Percentiles rank a stretch among this genome's conserved stretches.
phyloP scores from a whole-genome alignment of 2,329 filamentous ascomycete genomes.

The Grosmannia clavigera region DNA sequence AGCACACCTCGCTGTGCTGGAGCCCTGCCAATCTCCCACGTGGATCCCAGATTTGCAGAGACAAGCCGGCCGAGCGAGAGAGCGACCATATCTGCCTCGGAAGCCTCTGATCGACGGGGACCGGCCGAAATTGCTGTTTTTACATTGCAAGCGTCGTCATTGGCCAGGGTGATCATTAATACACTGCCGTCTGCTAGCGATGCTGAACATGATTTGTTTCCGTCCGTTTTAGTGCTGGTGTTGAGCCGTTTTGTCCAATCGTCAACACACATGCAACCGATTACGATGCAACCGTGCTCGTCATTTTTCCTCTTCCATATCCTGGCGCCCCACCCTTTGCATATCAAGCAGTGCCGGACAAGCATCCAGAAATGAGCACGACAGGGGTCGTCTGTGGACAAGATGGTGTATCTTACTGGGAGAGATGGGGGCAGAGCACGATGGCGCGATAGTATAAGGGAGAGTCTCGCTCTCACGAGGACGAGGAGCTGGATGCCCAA shows the following conservation, averaged over 20 bases:
- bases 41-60: background rate
- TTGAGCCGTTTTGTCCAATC: conserved; percentile 7
- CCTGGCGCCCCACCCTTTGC: background rate
- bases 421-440: background rate
- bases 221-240: background rate
- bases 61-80: background rate
- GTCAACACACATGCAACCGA: conserved; percentile 5
- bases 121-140: background rate
- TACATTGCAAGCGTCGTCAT: background rate
- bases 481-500: background rate
- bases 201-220: background rate
- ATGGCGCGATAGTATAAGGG: background rate
- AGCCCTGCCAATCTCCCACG: background rate
- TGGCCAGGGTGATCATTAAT: background rate
- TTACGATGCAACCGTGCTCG: background rate
- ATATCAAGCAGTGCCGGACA: background rate
- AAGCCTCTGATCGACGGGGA: background rate
- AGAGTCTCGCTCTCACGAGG: background rate
- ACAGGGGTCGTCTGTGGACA: background rate
- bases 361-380: background rate
- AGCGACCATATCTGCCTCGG: background rate
- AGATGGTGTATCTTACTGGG: background rate
- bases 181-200: background rate
- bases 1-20: background rate
- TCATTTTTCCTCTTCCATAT: background rate